Base-by-base conservation (phyloP, 2,329 filamentous ascomycete genomes). In the Aspergillus neoniger region DNA sequence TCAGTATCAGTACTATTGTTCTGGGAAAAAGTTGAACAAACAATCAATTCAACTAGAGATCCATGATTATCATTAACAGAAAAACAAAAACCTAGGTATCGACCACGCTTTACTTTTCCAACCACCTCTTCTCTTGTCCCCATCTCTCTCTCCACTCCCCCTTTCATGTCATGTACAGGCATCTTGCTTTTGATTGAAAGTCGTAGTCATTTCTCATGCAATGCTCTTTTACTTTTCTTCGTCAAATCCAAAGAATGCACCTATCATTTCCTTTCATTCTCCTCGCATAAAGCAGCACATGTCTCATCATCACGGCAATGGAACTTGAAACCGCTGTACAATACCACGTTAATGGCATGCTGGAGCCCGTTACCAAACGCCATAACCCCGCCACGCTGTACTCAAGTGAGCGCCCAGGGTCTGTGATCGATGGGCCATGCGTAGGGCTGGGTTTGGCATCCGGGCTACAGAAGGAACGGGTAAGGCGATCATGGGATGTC, bases 401-500 rank as follows among this genome's bases (percentile, higher is more conserved):
- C 41, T 23, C 41, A 44, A 19, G 41, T 23, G 41, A 44, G 19
- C 15, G 41, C 41, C 41, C 41, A 19, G 10, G 19, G 41, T 2
- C 2, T 12, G 41, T 17, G 10, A 21, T 19, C 17, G 2, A 36
- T 14, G 12, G 12, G 32, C 5, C 30, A 36, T 36, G 12, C 32
- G 12, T 36, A 14, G 41, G 21, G 10, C 19, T 44, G 19, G 41
- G 32, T 14, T 44, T 12, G 41, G 51, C 14, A 23, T 43, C 52
- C 23, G 30, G 49, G 21, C 28, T 36, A 32, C 44, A 32, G 25
- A 48, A 14, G 50, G 21, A 52, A 54, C 28, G 38, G 49, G 25
- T 47, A 19, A 38, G 41, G 14, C 54, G 55, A 61, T 81, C 85
- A 92, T 70, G 83, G 83, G 77, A 97, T 90, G 78, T 98, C 95